phyloP scores from a whole-genome alignment of 2,329 filamentous ascomycete genomes.

The Aspergillus quadricinctus region DNA sequence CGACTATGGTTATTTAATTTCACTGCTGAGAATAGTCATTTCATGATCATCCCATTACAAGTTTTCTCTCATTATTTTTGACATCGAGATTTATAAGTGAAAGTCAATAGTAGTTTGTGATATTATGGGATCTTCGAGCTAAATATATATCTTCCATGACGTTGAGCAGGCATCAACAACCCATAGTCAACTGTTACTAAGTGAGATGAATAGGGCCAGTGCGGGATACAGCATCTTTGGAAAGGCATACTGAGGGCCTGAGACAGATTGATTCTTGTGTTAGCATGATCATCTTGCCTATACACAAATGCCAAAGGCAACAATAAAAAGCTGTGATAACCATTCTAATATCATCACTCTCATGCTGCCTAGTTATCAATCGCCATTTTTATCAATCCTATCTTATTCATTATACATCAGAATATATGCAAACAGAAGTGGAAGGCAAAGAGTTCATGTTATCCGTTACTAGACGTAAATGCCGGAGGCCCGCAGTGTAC shows the following conservation, averaged over 20 bases:
- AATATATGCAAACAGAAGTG: not conserved
- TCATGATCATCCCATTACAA: too few relatives aligned
- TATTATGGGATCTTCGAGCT: not conserved
- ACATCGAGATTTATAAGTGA: too few relatives aligned
- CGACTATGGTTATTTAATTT: too few relatives aligned
- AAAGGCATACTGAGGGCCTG: not conserved
- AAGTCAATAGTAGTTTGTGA: too few relatives aligned
- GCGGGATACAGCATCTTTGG: not conserved
- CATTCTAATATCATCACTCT: not conserved
- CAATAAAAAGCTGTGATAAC: too few relatives aligned
- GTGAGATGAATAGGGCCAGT: not conserved
- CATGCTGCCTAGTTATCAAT: not conserved
- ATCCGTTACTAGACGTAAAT: conserved; percentile 29
- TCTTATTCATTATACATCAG: not conserved
- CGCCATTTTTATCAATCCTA: not conserved
- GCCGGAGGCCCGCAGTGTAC: conserved; percentile 45
- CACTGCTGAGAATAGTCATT: too few relatives aligned
- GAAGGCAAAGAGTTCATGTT: conserved; percentile 9
- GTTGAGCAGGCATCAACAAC: not conserved
- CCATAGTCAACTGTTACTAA: not conserved
- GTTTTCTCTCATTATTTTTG: too few relatives aligned
- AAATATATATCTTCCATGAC: not conserved
- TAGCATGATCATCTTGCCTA: not conserved
- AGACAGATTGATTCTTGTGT: not conserved
- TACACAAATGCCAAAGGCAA: not conserved